Evolutionary conservation across 2,329 filamentous ascomycete genomes (phyloP), one percentile per base, ranked within the genome.

Genomic region (Fusarium tjaetaba): DNA sequence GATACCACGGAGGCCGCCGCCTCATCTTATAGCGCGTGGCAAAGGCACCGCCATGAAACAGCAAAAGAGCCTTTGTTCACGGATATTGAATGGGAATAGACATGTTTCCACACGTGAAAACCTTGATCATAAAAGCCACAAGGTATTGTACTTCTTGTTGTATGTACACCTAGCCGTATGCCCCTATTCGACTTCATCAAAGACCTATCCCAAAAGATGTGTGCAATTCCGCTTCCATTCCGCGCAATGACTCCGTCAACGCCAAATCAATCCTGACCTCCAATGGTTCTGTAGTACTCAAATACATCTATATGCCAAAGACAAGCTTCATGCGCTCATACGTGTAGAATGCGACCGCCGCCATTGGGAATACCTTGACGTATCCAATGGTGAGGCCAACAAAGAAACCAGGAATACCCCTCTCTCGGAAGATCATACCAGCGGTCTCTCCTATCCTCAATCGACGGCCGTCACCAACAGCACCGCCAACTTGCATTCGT

Each of bases 401-500:
- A 82, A 94, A 99, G 85, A 97, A 98, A 0, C 96, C 96, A 57
- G 88, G 87, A 67, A 92, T 83, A 0, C 96, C 96, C 64, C 88
- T 88, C 83, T 98, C 94, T 51, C 88, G 85, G 75, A 91, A 91
- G 72, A 99, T 96, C 80, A 91, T 88, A 73, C 84, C 85, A 7
- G 91, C 91, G 2, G 96, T 97, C 84, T 98, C 96, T 22, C 85
- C 84, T 72, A 99, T 94, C 57, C 91, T 87, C 51, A 97, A 83
- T 51, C 93, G 86, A 77, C 90, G 94, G 0, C 96, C 95, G 80
- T 98, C 95, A 3, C 96, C 96, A 2, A 98, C 94, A 0, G 96
- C 95, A 16, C 96, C 96, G 53, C 94, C 94, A 20, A 99, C 96
- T 81, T 99, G 96, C 96, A 99, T 98, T 53, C 96, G 88, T 72